Conservation (phyloP, 345 rosid species). For the Gossypium turneri region DNA sequence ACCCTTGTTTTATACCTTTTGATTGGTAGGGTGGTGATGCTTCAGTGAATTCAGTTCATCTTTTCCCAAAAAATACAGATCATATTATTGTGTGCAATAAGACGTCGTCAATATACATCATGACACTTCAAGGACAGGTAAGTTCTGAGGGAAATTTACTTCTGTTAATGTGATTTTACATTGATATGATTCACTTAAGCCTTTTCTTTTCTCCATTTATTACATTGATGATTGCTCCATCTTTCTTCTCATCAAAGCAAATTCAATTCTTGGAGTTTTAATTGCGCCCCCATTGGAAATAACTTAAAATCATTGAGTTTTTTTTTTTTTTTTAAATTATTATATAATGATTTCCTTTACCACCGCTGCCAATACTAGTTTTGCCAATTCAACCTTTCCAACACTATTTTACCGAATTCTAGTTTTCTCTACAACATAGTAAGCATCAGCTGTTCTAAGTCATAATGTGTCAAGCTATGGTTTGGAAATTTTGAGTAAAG, state of each 20-base stretch:
- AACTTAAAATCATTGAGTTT: background rate
- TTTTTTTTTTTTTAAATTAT: background rate
- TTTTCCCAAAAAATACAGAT: conserved; percentile 82
- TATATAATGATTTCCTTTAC: background rate
- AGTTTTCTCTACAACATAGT: background rate
- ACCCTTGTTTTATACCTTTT: conserved; percentile 23
- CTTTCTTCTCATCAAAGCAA: background rate
- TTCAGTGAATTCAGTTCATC: conserved; percentile 93
- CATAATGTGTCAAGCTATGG: no score
- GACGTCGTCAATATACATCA: conserved; percentile 81
- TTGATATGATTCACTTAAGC: background rate
- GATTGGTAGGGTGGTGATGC: conserved; percentile 84
- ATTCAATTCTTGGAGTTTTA: background rate
- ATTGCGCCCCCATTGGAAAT: background rate
- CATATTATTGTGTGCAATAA: conserved; percentile 92
- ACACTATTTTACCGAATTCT: background rate
- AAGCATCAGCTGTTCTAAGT: no score
- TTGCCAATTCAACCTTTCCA: background rate
- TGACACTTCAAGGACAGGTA: conserved; percentile 99
- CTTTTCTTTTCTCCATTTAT: background rate
- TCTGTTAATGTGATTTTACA: background rate
- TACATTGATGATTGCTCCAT: background rate
- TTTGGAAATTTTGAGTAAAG: no score
- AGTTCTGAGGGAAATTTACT: background rate
- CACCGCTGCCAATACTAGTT: background rate